phyloP scores from a whole-genome alignment of 257 asterid genomes.

The Solanum virginianum region DNA sequence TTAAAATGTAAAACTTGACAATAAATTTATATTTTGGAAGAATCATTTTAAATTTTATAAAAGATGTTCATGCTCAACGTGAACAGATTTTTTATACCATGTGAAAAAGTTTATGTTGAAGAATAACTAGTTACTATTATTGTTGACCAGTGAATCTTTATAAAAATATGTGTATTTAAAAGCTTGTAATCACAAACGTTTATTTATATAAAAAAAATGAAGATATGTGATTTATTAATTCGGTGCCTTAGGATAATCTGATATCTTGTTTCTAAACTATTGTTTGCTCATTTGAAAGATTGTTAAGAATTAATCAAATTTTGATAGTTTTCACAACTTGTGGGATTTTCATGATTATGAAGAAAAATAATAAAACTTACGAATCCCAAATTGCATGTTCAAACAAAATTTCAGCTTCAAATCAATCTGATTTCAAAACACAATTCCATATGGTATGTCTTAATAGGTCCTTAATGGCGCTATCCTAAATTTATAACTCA shows the following conservation, averaged over 20 bases:
- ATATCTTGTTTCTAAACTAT: background rate
- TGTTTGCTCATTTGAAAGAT: background rate
- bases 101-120: background rate
- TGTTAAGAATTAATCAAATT: background rate
- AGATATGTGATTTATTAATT: too few relatives aligned
- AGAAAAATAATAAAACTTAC: too few relatives aligned
- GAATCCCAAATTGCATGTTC: background rate
- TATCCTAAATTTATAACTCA: background rate
- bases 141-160: background rate
- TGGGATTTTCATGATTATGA: background rate
- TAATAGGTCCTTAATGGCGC: background rate
- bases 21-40: background rate
- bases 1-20: background rate
- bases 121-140: background rate
- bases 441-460: rapidly evolving
- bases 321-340: background rate
- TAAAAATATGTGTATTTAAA: too few relatives aligned
- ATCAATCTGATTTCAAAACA: background rate
- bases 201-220: too few relatives aligned
- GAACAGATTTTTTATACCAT: background rate
- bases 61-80: rapidly evolving
- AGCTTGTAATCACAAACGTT: background rate
- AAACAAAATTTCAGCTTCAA: background rate
- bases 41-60: background rate
- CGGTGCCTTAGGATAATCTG: background rate